phyloP scores from a whole-genome alignment of 345 rosid genomes.

The Melaleuca quinquenervia region DNA sequence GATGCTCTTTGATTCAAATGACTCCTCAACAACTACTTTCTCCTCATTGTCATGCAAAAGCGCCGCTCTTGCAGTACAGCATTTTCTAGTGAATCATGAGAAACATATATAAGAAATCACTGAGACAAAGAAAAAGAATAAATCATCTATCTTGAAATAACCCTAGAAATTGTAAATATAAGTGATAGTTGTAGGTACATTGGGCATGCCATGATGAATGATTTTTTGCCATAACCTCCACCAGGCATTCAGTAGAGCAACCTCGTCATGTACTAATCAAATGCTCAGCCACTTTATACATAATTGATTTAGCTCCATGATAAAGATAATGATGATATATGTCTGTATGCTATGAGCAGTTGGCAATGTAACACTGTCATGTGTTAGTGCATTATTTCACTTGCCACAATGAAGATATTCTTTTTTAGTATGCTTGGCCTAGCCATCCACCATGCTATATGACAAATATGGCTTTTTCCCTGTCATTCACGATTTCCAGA shows the following conservation, averaged over 20 bases:
- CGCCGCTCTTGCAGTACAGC: constrained; percentile 33
- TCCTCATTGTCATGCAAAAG: constrained; percentile 64
- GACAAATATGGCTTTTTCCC: background rate
- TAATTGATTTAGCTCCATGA: background rate
- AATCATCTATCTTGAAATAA: background rate
- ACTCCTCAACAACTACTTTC: constrained; percentile 56
- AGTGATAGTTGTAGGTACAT: background rate
- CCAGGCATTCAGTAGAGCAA: background rate
- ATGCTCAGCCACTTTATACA: background rate
- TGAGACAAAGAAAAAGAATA: background rate
- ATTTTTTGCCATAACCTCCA: background rate
- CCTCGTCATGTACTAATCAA: background rate
- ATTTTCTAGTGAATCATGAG: constrained; percentile 19
- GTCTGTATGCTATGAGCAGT: background rate
- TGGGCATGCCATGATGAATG: background rate
- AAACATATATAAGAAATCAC: background rate
- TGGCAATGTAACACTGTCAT: background rate
- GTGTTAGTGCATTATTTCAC: background rate
- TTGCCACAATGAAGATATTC: background rate
- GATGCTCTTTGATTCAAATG: constrained; percentile 38
- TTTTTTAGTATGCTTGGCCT: background rate
- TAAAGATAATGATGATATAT: background rate
- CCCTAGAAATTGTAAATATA: background rate
- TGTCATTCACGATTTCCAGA: background rate
- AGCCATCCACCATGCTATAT: background rate